Evolutionary conservation across 768 basidiomycete species (phyloP), one percentile per base, ranked within the genome.

Genomic region (Collybia mongolica): DNA sequence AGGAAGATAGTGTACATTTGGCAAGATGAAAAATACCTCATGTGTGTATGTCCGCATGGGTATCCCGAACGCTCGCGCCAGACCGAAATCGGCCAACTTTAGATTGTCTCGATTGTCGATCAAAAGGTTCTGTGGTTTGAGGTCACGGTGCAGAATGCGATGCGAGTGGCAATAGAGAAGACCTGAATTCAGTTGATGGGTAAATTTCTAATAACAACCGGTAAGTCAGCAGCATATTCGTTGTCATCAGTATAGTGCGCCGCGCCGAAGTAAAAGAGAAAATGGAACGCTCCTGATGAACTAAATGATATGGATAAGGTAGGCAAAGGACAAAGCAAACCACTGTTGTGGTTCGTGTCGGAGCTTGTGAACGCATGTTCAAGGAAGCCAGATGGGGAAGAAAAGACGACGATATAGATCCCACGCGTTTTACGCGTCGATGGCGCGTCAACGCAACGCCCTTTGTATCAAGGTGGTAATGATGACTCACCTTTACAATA

Each of bases 1-100:
- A 43, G 5, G 23, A 46, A n/a, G 46, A 7, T 39, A 49, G 26
- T 15, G 19, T 38, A 41, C 26, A 44, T 51, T 38, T 38, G 39
- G 45, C 42, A 52, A 15, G 39, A 48, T 18, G 48, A 7, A 52
- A 46, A 76, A 53, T 53, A 93, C 96, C 80, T 99, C 97, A 64
- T 98, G 97, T 14, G 96, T 99, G 67, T 98, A 99, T n/a, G 96
- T 97, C 59, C 97, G 79, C 77, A 99, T 86, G 37, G 97, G 97
- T 59, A 99, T 98, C 51, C 97, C 97, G 65, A 99, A 99, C 9
- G 96, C 96, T 53, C 96, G 78, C 2, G 96, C 95, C 39, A 98
- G 79, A 37, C 96, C 96, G 62, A 98, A 98, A 71, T 98, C 96
- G 12, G 93, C 95, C 20, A 98, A 81, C 71, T 98, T 98, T 48